Base-by-base conservation (phyloP, 1,284 basidiomycete species). In the Bjerkandera adusta region DNA sequence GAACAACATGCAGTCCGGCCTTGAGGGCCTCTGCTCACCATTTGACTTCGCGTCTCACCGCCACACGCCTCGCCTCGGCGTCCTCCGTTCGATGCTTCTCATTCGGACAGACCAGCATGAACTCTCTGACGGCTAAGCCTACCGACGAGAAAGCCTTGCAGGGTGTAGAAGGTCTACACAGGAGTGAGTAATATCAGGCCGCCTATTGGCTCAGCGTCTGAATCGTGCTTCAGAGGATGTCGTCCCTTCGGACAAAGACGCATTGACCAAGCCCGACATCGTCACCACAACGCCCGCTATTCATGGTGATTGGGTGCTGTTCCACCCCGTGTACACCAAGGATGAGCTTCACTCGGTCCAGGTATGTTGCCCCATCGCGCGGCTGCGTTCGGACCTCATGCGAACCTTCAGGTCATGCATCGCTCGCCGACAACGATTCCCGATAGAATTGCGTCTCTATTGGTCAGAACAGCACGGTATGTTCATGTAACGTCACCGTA, bases 291-390 rank as follows among this genome's bases (percentile, higher is more conserved):
- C 38, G 11, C 47, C 52, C 16, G 36, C 47, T 11, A 49, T 50
- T 8, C 47, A 72, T 24, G 86, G 86, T 2, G 87, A 89, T 58
- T 92, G 88, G 85, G 85, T 91, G 7, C 68, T 91, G 1, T 89
- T 90, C 60, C 88, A 92, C 58, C 89, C 89, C 0, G 89, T 91
- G 0, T 92, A 92, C 61, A 74, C 82, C 4, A 63, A 69, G 13
- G 83, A 86, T 36, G 94, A 97, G 64, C 69, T 97, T 52, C 85
- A 81, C 51, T 73, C 84, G 8, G 87, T 93, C 35, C 71, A 86
- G 64, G 86, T 85, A 56, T 33, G 66, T 45, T 5, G n/a, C n/a
- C n/a, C 10, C 18, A 11, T 29, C 33, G 34, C 29, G 24, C 27
- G 36, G 10, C 18, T 20, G 16, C 15, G 7, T 16, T 29, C n/a